These are phyloP conservation scores for Leptoxyphium fumago DNA, from an alignment of 2,329 filamentous ascomycete species.

Conservation along the genomic window DNA sequence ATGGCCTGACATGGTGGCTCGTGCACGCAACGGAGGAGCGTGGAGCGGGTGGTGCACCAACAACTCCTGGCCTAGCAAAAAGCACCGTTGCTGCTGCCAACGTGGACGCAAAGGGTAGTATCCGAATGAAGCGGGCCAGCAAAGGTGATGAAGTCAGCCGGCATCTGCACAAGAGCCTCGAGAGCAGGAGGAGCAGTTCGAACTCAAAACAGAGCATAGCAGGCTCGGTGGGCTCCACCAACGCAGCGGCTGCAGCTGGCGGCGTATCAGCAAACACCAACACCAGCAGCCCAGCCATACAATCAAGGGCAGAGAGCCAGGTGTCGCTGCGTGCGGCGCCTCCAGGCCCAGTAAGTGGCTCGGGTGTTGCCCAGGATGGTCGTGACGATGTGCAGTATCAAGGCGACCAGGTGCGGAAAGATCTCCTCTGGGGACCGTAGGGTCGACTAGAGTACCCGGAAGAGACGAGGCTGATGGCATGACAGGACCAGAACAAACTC, in stretches of 20 bases:
- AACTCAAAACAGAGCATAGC: constrained; percentile 62
- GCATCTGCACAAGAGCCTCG: constrained; percentile 63
- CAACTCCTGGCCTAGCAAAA: constrained; percentile 83
- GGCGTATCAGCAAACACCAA: constrained; percentile 7
- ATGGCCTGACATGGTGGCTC: constrained; percentile 90
- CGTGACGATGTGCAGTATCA: constrained; percentile 14
- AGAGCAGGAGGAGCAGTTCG: constrained; percentile 79
- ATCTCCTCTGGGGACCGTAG: constrained; percentile 29
- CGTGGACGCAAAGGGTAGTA: constrained; percentile 67
- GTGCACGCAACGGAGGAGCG: constrained; percentile 92
- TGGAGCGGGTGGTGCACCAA: constrained; percentile 51
- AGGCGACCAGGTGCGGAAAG: constrained; percentile 29
- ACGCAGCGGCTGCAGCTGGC: constrained; percentile 3
- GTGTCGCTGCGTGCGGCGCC: constrained; percentile 11
- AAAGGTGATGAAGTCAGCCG: constrained; percentile 31
- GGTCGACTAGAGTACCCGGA: constrained; percentile 1
- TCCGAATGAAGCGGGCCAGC: constrained; percentile 31
- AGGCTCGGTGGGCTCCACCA: constrained; percentile 5
- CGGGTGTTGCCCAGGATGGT: constrained; percentile 10
- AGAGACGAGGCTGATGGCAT: not conserved
- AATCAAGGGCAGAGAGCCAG: constrained; percentile 17
- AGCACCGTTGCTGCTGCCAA: constrained; percentile 79
- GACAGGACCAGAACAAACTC: constrained; percentile 1
- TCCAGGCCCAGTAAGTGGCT: constrained; percentile 1
- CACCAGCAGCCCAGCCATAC: constrained; percentile 16